phyloP scores from a whole-genome alignment of 345 rosid species.

The Limnanthes douglasii region DNA sequence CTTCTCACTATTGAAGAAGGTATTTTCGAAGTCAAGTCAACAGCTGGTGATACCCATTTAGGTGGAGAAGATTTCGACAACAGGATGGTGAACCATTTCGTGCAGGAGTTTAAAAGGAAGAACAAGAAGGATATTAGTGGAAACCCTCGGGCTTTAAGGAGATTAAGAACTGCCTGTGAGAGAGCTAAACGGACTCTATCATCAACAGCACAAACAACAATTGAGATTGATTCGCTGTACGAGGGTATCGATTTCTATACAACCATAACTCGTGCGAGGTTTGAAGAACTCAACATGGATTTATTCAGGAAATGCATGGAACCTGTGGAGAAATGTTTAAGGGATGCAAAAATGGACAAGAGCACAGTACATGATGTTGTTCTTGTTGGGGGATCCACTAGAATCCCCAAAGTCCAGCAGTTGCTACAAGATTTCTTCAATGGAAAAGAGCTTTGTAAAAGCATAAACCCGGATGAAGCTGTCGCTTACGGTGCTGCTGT shows the following conservation, averaged over 20 bases:
- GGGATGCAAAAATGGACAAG: slow-evolving; percentile 63
- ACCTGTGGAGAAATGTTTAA: slow-evolving; percentile 40
- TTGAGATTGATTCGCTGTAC: slow-evolving; percentile 34
- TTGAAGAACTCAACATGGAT: slow-evolving; percentile 37
- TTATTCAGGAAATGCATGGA: slow-evolving; percentile 45
- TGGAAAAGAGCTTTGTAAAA: slow-evolving; percentile 43
- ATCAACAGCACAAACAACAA: slow-evolving; percentile 47
- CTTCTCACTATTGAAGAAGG: slow-evolving; percentile 43
- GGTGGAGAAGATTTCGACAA: no score
- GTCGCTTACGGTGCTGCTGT: slow-evolving; percentile 64
- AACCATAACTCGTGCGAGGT: slow-evolving; percentile 31
- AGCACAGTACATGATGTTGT: slow-evolving; percentile 36
- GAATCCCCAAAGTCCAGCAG: slow-evolving; percentile 48
- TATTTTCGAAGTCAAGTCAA: slow-evolving; percentile 36
- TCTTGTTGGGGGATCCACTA: slow-evolving; percentile 42
- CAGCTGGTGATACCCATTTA: slow-evolving; percentile 40
- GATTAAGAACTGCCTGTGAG: slow-evolving; percentile 54
- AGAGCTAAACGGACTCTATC: slow-evolving; percentile 55
- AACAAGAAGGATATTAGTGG: slow-evolving; percentile 41
- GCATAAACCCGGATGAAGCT: slow-evolving; percentile 47
- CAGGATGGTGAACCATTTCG: slow-evolving; percentile 51
- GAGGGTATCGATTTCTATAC: slow-evolving; percentile 44
- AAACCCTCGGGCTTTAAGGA: slow-evolving; percentile 39
- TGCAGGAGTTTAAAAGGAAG: slow-evolving; percentile 44
- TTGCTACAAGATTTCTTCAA: slow-evolving; percentile 37